Evolutionary conservation across 345 rosid species (phyloP).

Genomic region (Eucalyptus cladocalyx): DNA sequence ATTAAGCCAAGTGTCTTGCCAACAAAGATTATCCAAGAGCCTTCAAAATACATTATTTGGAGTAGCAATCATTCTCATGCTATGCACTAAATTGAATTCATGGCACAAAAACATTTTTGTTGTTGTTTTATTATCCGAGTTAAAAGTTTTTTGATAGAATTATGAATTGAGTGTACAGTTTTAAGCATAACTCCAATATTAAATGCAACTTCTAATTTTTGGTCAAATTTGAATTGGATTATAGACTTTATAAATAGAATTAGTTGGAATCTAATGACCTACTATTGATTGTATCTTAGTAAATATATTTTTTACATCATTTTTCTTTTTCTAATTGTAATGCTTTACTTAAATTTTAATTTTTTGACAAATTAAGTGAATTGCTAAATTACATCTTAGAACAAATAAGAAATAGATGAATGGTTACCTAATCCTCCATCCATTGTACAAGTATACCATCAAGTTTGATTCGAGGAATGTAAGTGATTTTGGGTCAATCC

Average conservation of each 20-base stretch:
- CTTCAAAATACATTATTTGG: not conserved
- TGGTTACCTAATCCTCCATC: not conserved
- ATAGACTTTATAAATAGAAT: not conserved
- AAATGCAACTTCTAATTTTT: not conserved
- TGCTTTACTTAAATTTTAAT: not conserved
- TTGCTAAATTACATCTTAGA: not conserved
- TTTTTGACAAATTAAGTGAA: fast-evolving
- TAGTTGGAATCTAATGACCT: not conserved
- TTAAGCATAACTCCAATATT: not conserved
- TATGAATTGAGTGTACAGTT: not conserved
- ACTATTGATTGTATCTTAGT: not conserved
- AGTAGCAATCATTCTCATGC: not conserved
- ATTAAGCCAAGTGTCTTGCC: not conserved
- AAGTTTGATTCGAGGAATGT: not conserved
- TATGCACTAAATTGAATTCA: too few relatives aligned
- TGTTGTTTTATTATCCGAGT: too few relatives aligned
- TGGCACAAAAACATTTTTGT: too few relatives aligned
- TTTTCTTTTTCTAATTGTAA: not conserved
- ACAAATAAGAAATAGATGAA: not conserved
- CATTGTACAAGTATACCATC: not conserved
- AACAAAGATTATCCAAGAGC: not conserved
- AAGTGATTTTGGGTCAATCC: not conserved
- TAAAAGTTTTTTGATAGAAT: not conserved
- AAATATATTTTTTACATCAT: not conserved
- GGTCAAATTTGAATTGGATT: not conserved